phyloP scores from a whole-genome alignment of 129 eudicot species.

The Artemisia tridentata region DNA sequence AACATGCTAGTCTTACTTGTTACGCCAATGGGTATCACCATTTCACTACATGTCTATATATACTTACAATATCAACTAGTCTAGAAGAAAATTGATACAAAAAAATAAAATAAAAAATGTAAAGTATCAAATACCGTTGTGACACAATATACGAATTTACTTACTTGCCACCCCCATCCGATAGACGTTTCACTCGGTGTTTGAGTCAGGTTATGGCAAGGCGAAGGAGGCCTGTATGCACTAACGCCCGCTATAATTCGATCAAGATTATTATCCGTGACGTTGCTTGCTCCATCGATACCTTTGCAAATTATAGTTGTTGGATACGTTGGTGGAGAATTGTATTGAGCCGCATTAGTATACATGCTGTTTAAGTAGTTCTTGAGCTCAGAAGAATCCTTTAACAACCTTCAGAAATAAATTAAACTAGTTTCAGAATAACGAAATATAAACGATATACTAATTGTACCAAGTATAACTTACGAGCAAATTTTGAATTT shows the following conservation, averaged over 20 bases:
- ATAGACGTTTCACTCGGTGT: slow-evolving; percentile 20
- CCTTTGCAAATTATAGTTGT: neutral
- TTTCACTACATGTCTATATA: slow-evolving; percentile 64
- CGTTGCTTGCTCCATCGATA: neutral
- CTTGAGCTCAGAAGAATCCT: neutral
- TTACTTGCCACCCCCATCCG: slow-evolving; percentile 79
- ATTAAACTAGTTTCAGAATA: too few species aligned
- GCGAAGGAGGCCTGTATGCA: slow-evolving; percentile 17
- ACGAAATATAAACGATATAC: too few species aligned
- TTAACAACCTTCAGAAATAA: neutral
- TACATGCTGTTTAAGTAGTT: neutral
- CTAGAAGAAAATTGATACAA: too few species aligned
- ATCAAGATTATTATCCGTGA: neutral
- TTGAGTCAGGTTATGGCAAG: slow-evolving; percentile 34
- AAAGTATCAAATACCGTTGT: neutral
- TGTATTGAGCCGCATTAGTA: neutral
- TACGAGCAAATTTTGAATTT: slow-evolving; percentile 65
- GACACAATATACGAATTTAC: slow-evolving; percentile 8
- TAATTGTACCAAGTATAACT: neutral
- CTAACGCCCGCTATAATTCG: slow-evolving; percentile 47
- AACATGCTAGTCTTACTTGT: slow-evolving; percentile 60
- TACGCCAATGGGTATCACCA: slow-evolving; percentile 62
- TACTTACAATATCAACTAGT: neutral
- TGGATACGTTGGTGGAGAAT: neutral
- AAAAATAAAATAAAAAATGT: neutral